A percentile compares a stretch with the other conserved stretches of the same genome.
These are phyloP conservation scores for Cyamopsis tetragonoloba DNA, from an alignment of 306 rosid genomes.

Conservation along the genomic window DNA sequence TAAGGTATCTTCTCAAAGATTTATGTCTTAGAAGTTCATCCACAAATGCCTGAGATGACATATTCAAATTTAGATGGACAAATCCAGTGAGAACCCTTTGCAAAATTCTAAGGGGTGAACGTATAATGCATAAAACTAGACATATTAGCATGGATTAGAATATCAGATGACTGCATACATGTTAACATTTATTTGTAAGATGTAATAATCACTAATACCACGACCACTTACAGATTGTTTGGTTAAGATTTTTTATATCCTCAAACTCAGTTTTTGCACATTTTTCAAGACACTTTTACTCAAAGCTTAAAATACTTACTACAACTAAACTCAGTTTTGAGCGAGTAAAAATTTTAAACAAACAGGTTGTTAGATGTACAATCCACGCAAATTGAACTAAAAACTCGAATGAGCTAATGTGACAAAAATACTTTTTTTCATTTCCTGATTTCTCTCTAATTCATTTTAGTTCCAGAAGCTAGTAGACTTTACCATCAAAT, in stretches of 20 bases:
- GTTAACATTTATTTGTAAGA: not conserved
- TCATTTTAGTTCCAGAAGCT: not conserved
- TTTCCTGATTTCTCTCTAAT: not conserved
- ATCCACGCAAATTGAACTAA: not conserved
- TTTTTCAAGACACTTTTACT: no score
- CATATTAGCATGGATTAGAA: not conserved
- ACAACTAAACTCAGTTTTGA: no score
- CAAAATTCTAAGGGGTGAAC: not conserved
- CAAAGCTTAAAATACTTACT: no score
- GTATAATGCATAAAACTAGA: not conserved
- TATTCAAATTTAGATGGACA: constrained; percentile 33
- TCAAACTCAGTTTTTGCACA: no score
- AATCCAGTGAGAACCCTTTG: constrained; percentile 10
- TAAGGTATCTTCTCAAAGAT: constrained; percentile 52
- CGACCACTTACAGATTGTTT: no score
- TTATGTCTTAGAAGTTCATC: constrained; percentile 63
- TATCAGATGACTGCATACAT: not conserved
- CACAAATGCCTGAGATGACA: constrained; percentile 62
- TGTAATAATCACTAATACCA: not conserved
- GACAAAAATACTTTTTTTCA: not conserved
- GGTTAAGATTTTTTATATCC: no score
- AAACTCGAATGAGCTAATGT: not conserved
- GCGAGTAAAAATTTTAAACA: no score
- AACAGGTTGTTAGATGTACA: not conserved
- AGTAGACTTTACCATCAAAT: not conserved